Evolutionary conservation across 768 basidiomycete species (phyloP), one percentile per base, ranked within the genome.

Genomic region (Rhizopogon salebrosus): DNA sequence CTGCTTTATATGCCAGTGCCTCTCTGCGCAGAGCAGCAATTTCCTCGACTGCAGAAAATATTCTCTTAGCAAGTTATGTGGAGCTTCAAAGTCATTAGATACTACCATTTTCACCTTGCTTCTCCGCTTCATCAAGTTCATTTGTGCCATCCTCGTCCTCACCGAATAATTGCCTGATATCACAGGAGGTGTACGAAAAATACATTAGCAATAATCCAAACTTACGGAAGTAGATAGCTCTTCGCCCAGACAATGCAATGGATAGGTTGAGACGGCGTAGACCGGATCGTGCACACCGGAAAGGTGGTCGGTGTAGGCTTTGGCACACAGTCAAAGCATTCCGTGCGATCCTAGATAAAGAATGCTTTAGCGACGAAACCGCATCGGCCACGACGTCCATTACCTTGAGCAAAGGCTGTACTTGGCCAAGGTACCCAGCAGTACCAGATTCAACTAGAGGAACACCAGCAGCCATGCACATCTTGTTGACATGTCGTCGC

Each of bases 231-330:
- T 11, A 99, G 83, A 73, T 98, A 98, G 53, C 84, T 94, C 68
- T 98, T 99, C 27, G 92, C 93, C 97, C 97, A 99, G 2, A 98
- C 95, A 45, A 99, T 98, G 63, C 95, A 99, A 62, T 99, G 97
- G 48, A 98, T 97, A 0, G 97, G 93, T 58, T 95, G 95, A 53
- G 89, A 92, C 0, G 97, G 97, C 0, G 97, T 98, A 2, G 92
- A 92, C 36, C 95, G 85, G 59, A 99, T 98, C 0, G 97, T 98
- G 67, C 97, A 99, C 9, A 98, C 95, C 0, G 97, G 95, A 64
- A 92, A 98, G 0, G 92, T 88, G 66, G 94, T 98, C 0, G 94
- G 93, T 0, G 89, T 88, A 1, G 88, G 87, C 66, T 98, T 98
- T 4, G 87, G 82, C n/a, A 91, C 78, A 60, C 97, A 99, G 64